Conservation (phyloP, 768 basidiomycete species). For the Mycena haematopus region DNA sequence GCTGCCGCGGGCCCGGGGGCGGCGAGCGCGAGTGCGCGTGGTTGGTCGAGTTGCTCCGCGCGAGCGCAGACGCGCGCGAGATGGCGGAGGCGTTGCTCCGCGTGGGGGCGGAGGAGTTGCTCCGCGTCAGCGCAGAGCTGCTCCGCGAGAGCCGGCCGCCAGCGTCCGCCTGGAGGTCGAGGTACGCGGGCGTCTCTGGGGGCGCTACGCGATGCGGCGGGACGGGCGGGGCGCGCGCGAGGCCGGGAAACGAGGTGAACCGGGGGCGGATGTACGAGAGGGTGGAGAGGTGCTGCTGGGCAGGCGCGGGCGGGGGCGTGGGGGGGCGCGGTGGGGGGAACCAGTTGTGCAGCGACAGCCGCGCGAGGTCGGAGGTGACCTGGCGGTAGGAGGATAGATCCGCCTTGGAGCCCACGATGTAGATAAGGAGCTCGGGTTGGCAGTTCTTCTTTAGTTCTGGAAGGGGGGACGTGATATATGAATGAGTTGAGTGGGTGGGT, state of each 20-base stretch:
- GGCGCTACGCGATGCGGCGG: constrained; percentile 55
- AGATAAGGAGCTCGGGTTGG: constrained; percentile 86
- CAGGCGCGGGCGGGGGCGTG: constrained; percentile 68
- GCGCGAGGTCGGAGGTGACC: constrained; percentile 82
- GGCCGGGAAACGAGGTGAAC: constrained; percentile 73
- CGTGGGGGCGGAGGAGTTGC: constrained; percentile 39
- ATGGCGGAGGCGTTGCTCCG: constrained; percentile 51
- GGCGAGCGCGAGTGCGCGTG: constrained; percentile 50
- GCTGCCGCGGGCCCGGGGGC: constrained; percentile 51
- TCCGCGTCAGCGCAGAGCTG: constrained; percentile 45
- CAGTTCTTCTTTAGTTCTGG: constrained; percentile 91
- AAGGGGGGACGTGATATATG: constrained; percentile 10
- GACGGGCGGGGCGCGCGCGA: constrained; percentile 64
- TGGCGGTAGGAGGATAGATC: constrained; percentile 76
- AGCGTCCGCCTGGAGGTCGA: constrained; percentile 64
- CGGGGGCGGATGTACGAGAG: constrained; percentile 81
- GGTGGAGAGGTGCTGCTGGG: constrained; percentile 60
- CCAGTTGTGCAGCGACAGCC: constrained; percentile 86
- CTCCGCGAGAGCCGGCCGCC: background rate
- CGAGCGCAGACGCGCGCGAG: background rate
- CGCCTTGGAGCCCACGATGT: constrained; percentile 94
- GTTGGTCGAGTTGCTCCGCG: constrained; percentile 51
- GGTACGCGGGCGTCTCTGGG: constrained; percentile 64
- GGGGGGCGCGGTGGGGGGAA: constrained; percentile 81
- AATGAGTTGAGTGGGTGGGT: constrained; percentile 13